These are phyloP conservation scores for Ascochyta fabae DNA, from an alignment of 2,329 filamentous ascomycete species.

Conservation along the genomic window DNA sequence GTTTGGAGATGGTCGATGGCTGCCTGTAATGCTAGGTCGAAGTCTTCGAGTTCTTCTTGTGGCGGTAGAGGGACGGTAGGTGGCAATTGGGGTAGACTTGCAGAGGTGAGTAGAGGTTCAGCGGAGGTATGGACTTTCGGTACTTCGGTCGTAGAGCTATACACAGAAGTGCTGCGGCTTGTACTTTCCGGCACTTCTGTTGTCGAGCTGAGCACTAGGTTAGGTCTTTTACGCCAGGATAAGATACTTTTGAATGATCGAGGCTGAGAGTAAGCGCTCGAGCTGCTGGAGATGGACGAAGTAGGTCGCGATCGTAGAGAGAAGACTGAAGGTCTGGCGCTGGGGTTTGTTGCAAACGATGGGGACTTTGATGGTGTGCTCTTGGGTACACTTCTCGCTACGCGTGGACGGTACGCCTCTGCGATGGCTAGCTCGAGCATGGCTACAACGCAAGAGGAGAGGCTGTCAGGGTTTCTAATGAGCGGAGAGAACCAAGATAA, in stretches of 20 bases:
- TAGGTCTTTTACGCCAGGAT: not conserved
- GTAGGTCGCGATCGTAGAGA: not conserved
- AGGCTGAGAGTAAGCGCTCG: not conserved
- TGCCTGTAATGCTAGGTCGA: conserved; percentile 6
- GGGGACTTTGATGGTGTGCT: not conserved
- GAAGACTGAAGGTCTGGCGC: not conserved
- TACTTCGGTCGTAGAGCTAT: not conserved
- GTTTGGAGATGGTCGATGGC: conserved; percentile 17
- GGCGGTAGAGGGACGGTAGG: not conserved
- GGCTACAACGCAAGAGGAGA: not conserved
- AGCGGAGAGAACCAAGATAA: not conserved
- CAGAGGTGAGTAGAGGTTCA: not conserved
- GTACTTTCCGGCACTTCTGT: not conserved
- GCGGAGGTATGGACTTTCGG: not conserved
- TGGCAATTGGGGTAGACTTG: not conserved
- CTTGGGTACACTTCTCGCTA: not conserved
- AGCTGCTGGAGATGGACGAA: not conserved
- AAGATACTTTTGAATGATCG: not conserved
- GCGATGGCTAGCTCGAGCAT: conserved; percentile 16
- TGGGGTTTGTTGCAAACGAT: conserved; percentile 3
- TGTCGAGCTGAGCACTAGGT: not conserved
- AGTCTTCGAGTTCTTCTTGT: conserved; percentile 12
- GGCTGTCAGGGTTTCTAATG: not conserved
- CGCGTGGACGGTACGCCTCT: conserved; percentile 9
- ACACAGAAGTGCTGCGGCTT: not conserved